Base-by-base conservation (phyloP, 495 filamentous ascomycete genomes). In the Aspergillus avenaceus region DNA sequence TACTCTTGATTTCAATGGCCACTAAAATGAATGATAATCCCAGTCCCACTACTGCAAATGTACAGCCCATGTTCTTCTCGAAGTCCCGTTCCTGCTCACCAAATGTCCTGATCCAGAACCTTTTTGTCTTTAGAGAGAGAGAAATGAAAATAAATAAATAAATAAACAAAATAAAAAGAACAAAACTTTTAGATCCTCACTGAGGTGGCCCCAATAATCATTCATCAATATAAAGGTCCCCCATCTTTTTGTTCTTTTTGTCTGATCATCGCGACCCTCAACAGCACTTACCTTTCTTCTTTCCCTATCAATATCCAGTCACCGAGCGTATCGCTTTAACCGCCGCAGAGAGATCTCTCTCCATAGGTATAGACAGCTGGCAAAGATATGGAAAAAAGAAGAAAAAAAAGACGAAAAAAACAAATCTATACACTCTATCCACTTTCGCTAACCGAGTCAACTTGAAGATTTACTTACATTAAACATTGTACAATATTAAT, bases 21-120 rank as follows among this genome's bases (percentile, higher is more conserved):
- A 38, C 21, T n/a, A 38, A 34, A 38, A 14, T 19, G 18, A 21
- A 6, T 18, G 21, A 38, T 19, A 14, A 38, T 7, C n/a, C 6
- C 8, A 38, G 21, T 49, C 54, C n/a, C 54, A 55, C 59, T 55
- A 43, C 51, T 57, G 58, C 58, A 61, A 47, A 52, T 52, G 58
- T 54, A 61, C 54, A 61, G 51, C 54, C 58, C 54, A 55, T 41
- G 19, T 62, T 53, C 55, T 62, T 62, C 59, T 62, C 55, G 59
- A 62, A 62, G 52, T 44, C 49, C 46, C 40, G 46, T 43, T 47
- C 49, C 31, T 37, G 13, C 25, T 19, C 21, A 29, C 25, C n/a
- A 21, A 18, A 29, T 21, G 14, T 45, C 14, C 23, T 18, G 16
- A 29, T 45, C 41, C 18, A 4, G n/a, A 6, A 7, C 32, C 12